Percentiles rank a stretch among this genome's conserved stretches.
phyloP scores from a whole-genome alignment of 331 rosid genomes.

The Pyracantha coccinea region DNA sequence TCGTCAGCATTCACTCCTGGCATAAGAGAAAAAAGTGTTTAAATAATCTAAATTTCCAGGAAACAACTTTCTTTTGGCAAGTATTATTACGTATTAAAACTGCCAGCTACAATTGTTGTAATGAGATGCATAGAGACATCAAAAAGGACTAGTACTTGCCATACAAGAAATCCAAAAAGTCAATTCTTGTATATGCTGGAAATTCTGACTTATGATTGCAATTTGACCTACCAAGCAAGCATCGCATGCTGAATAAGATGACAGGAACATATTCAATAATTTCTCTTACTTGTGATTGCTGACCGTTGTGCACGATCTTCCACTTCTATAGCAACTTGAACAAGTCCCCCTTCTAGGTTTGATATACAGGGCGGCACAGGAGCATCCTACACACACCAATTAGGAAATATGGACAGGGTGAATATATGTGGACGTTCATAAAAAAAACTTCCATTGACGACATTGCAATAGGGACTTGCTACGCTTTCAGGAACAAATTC shows the following conservation, averaged over 20 bases:
- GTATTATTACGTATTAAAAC: background rate
- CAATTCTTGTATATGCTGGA: background rate
- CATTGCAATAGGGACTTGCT: background rate
- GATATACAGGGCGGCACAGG: constrained; percentile 98
- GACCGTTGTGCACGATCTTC: constrained; percentile 99
- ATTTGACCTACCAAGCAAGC: background rate
- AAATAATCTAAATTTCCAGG: background rate
- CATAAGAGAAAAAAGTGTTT: background rate
- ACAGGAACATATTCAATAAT: background rate
- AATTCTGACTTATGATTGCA: background rate
- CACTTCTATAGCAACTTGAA: constrained; percentile 95
- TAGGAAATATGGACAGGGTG: background rate
- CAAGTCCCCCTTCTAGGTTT: constrained; percentile 90
- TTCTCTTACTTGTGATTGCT: constrained; percentile 68
- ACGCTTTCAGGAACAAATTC: background rate
- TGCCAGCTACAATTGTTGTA: background rate
- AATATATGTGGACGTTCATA: background rate
- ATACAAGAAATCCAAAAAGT: background rate
- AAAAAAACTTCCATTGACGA: background rate
- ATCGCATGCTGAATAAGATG: background rate
- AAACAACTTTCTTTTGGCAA: background rate
- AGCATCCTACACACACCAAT: constrained; percentile 53
- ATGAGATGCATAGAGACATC: too few relatives aligned
- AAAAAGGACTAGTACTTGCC: background rate
- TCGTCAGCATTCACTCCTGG: constrained; percentile 97